Conservation (phyloP, 345 rosid genomes). For the Litchi chinensis region DNA sequence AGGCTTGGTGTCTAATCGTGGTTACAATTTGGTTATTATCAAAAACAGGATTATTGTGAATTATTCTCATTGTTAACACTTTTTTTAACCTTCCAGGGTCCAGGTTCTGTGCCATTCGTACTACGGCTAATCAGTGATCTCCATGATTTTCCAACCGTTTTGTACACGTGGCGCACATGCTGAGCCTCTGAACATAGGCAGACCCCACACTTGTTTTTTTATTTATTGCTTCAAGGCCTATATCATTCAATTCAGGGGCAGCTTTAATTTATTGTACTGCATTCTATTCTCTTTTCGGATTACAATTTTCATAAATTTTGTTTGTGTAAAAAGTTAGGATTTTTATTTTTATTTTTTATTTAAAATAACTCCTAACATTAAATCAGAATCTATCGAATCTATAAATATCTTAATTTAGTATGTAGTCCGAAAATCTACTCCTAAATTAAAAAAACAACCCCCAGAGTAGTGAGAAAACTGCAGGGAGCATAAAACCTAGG, state of each 20-base stretch:
- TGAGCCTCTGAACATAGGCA: background rate
- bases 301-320: background rate
- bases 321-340: no score
- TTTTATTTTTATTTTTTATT: no score
- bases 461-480: no score
- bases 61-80: background rate
- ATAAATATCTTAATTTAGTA: no score
- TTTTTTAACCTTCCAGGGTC: background rate
- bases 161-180: slow-evolving; percentile 30
- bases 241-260: background rate
- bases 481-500: no score
- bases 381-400: no score
- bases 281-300: slow-evolving; percentile 3
- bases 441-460: no score
- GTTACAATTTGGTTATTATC: slow-evolving; percentile 19
- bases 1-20: slow-evolving; percentile 15
- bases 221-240: background rate
- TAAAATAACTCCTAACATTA: no score
- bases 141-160: background rate
- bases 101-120: slow-evolving; percentile 14
- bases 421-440: no score
- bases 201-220: background rate
- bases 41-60: background rate
- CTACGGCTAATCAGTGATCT: slow-evolving; percentile 18
- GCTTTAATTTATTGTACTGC: background rate